These are phyloP conservation scores for Trametes pubescens DNA, from an alignment of 1,284 basidiomycete genomes.

Conservation along the genomic window DNA sequence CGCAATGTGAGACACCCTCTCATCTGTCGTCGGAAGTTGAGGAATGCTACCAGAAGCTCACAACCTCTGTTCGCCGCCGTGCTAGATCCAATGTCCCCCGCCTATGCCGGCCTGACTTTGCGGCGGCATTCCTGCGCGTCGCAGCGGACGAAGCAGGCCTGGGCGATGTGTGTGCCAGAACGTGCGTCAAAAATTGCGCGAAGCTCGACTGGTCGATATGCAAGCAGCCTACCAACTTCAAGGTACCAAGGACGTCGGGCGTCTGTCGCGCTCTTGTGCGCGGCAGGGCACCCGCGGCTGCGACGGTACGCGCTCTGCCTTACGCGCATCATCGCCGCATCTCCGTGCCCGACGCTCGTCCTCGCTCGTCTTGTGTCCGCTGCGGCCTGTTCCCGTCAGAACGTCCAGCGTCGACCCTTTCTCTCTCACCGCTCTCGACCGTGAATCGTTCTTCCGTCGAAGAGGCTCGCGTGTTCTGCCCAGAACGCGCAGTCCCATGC, in stretches of 20 bases:
- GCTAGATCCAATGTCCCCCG: neutral
- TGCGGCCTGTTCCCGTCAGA: constrained; percentile 17
- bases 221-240: neutral
- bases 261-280: neutral
- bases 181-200: neutral
- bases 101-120: neutral
- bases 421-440: neutral
- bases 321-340: too few relatives aligned
- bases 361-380: constrained; percentile 8
- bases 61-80: neutral
- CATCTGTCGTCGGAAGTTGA: constrained; percentile 18
- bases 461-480: constrained; percentile 7
- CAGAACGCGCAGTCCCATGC: neutral
- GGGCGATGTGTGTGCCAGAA: neutral
- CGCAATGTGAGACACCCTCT: constrained; percentile 19
- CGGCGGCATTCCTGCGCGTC: neutral
- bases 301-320: neutral
- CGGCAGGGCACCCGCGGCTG: neutral
- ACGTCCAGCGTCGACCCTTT: neutral
- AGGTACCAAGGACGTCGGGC: neutral
- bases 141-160: neutral
- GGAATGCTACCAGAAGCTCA: constrained; percentile 6
- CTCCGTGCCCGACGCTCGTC: neutral
- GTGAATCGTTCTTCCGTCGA: constrained; percentile 13
- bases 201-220: neutral